phyloP scores from a whole-genome alignment of 2,329 filamentous ascomycete genomes.

The Claviceps digitariae region DNA sequence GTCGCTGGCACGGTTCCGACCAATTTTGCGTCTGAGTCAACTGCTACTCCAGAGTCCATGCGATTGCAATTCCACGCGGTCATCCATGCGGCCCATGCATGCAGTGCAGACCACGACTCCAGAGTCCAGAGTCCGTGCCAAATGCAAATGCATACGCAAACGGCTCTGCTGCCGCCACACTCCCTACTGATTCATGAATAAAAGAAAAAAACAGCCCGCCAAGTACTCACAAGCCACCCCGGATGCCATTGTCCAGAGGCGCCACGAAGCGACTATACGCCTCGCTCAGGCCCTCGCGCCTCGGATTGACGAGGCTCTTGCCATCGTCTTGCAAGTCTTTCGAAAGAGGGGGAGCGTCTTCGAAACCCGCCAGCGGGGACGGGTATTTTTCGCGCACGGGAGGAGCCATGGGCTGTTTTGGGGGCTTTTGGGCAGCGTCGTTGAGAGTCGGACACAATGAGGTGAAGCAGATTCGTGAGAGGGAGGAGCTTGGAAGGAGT shows the following conservation, averaged over 20 bases:
- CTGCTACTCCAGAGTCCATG: no score
- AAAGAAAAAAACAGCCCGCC: neutral
- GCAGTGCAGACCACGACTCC: no score
- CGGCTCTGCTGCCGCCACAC: no score
- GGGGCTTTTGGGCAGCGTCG: no score
- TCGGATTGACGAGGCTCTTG: slow-evolving; percentile 61
- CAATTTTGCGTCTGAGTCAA: neutral
- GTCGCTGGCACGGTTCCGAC: slow-evolving; percentile 36
- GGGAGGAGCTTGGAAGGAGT: no score
- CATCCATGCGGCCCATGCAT: no score
- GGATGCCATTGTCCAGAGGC: slow-evolving; percentile 50
- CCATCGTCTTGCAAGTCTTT: neutral
- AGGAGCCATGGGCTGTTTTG: neutral
- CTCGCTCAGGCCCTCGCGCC: slow-evolving; percentile 41
- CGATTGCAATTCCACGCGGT: no score
- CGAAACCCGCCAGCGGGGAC: neutral
- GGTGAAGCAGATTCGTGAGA: no score
- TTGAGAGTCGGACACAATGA: no score
- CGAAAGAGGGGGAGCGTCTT: neutral
- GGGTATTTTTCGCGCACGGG: neutral
- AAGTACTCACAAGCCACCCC: slow-evolving; percentile 55
- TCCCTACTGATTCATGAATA: no score
- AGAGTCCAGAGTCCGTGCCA: no score
- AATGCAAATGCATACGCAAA: no score
- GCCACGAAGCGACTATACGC: slow-evolving; percentile 58